Evolutionary conservation across 78 protist species (phyloP).

Genomic region (Planoprotostelium fungivorum): DNA sequence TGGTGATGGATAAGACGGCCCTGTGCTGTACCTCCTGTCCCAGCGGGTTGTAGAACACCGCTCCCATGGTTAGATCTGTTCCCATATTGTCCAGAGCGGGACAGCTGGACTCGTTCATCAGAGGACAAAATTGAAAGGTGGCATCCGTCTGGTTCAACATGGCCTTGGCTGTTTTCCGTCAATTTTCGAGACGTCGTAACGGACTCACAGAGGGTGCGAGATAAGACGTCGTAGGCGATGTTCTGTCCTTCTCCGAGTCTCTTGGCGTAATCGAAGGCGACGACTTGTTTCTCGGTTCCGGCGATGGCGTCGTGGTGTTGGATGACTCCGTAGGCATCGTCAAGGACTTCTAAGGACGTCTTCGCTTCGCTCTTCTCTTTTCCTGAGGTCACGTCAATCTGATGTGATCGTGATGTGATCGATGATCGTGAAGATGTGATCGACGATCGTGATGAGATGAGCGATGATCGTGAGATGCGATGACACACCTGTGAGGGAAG

Average conservation of each 20-base stretch:
- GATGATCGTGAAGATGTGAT: not conserved
- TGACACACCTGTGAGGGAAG: not conserved
- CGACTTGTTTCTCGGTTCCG: conserved; percentile 81
- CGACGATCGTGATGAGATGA: too few relatives aligned
- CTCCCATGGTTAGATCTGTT: conserved; percentile 1
- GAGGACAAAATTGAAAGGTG: conserved; percentile 28
- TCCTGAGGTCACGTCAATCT: not conserved
- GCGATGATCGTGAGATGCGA: not conserved
- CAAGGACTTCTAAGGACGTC: not conserved
- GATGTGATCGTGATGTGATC: not conserved
- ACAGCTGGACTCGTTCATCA: conserved; percentile 31
- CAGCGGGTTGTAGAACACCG: conserved; percentile 30
- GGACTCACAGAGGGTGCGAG: not conserved
- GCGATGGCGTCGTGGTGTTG: conserved; percentile 88
- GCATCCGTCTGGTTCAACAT: not conserved
- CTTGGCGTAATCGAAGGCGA: conserved; percentile 76
- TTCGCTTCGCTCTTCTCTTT: not conserved
- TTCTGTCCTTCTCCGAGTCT: conserved; percentile 55
- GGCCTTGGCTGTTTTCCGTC: not conserved
- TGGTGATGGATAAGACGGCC: not conserved
- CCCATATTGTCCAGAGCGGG: conserved; percentile 20
- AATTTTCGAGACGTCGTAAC: not conserved
- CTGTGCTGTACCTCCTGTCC: not conserved
- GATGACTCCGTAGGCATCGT: conserved; percentile 61
- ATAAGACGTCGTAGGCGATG: not conserved